Evolutionary conservation across 805 yeast species (phyloP).

Genomic region (Ogataea henricii): DNA sequence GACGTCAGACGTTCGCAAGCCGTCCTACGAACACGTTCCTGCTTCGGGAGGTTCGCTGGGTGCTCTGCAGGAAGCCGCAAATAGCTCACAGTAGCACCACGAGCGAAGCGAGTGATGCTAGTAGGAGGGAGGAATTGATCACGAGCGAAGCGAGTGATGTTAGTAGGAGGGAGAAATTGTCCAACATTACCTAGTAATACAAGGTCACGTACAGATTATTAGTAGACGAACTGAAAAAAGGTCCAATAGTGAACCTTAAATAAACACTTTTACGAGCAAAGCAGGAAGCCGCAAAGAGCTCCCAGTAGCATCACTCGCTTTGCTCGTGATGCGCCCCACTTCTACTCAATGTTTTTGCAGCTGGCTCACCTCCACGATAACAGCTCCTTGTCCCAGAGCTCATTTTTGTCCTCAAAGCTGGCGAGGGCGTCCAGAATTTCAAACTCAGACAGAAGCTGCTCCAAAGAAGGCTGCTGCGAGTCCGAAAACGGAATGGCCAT

Average conservation of each 20-base stretch:
- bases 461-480: constrained; percentile 9
- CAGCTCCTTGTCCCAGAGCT: constrained; percentile 15
- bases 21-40: constrained; percentile 13
- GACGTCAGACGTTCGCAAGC: no score
- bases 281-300: no score
- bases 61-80: constrained; percentile 22
- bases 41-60: constrained; percentile 25
- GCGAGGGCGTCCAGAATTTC: constrained; percentile 16
- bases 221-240: no score
- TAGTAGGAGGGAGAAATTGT: no score
- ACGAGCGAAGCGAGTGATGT: no score
- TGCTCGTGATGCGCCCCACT: no score
- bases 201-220: no score
- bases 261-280: no score
- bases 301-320: no score
- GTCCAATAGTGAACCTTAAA: no score
- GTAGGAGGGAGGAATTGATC: no score
- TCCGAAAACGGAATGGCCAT: neutral
- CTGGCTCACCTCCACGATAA: constrained; percentile 11
- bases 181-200: no score
- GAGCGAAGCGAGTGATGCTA: neutral
- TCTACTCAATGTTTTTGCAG: neutral
- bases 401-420: constrained; percentile 11
- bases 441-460: constrained; percentile 20
- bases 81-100: constrained; percentile 18